phyloP scores from a whole-genome alignment of 371 early-diverging fungal genomes.

The Mucor indicus region DNA sequence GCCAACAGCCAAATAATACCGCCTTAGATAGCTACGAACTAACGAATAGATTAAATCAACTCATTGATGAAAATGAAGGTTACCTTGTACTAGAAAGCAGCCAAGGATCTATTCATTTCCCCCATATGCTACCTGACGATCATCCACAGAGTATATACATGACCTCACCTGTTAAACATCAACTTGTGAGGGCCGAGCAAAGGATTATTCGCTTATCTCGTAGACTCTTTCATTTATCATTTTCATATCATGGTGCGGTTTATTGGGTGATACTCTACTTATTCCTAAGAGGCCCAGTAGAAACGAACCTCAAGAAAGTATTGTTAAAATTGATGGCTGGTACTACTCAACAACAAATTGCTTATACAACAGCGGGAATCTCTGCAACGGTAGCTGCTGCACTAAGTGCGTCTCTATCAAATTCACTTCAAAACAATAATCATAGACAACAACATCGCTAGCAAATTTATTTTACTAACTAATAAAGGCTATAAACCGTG shows the following conservation, averaged over 20 bases:
- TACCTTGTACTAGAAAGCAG: constrained; percentile 1
- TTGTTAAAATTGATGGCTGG: constrained; percentile 20
- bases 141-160: constrained; percentile 41
- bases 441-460: neutral
- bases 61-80: neutral
- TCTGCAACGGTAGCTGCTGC: constrained; percentile 40
- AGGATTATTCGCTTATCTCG: constrained; percentile 27
- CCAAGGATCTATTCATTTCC: constrained; percentile 24
- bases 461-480: too few relatives aligned
- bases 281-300: constrained; percentile 40
- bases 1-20: neutral
- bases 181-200: constrained; percentile 31
- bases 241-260: constrained; percentile 40
- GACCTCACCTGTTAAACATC: constrained; percentile 29
- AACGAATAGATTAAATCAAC: constrained; percentile 10
- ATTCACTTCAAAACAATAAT: constrained; percentile 14
- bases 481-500: constrained; percentile 1
- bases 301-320: constrained; percentile 24
- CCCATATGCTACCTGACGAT: constrained; percentile 36
- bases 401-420: constrained; percentile 30
- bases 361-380: constrained; percentile 38
- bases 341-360: constrained; percentile 21
- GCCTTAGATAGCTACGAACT: constrained; percentile 15
- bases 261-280: constrained; percentile 43
- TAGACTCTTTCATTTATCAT: constrained; percentile 30